Conservation (phyloP, 352 stramenopile species). For the Phytophthora citrophthora region DNA sequence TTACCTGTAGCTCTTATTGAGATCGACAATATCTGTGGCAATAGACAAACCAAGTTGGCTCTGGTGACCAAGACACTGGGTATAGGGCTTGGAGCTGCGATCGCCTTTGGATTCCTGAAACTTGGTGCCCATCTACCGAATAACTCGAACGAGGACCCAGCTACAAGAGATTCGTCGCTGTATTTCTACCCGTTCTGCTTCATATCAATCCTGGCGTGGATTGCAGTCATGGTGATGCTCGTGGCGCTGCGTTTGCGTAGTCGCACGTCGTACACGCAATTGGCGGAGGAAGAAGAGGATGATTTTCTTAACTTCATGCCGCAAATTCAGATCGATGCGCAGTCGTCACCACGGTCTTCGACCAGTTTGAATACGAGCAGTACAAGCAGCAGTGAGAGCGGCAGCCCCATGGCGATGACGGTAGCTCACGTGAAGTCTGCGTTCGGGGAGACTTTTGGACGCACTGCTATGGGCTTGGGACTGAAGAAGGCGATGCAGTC, state of each 20-base stretch:
- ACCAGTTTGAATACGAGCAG: slow-evolving; percentile 42
- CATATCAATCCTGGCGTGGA: slow-evolving; percentile 73
- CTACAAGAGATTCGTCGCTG: slow-evolving; percentile 52
- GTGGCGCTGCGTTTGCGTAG: slow-evolving; percentile 68
- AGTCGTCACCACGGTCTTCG: slow-evolving; percentile 28
- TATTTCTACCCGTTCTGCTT: slow-evolving; percentile 85
- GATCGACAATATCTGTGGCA: slow-evolving; percentile 86
- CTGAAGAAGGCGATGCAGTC: slow-evolving; percentile 47
- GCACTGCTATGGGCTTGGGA: slow-evolving; percentile 47
- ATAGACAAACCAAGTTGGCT: slow-evolving; percentile 71
- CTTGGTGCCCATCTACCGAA: slow-evolving; percentile 57
- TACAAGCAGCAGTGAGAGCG: slow-evolving; percentile 39
- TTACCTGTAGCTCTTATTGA: slow-evolving; percentile 78
- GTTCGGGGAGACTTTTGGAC: slow-evolving; percentile 74
- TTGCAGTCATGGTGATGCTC: slow-evolving; percentile 72
- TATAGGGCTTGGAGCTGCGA: slow-evolving; percentile 54
- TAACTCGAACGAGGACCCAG: slow-evolving; percentile 32
- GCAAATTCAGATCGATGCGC: slow-evolving; percentile 40
- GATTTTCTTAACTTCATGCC: slow-evolving; percentile 56
- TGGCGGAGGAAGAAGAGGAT: slow-evolving; percentile 67
- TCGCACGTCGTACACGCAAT: slow-evolving; percentile 69
- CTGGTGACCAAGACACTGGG: slow-evolving; percentile 73
- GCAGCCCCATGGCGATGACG: slow-evolving; percentile 35
- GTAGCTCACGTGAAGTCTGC: slow-evolving; percentile 69
- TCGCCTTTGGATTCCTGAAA: slow-evolving; percentile 58